These are phyloP conservation scores for Pythium dissimile DNA, from an alignment of 352 stramenopile species.

Conservation along the genomic window DNA sequence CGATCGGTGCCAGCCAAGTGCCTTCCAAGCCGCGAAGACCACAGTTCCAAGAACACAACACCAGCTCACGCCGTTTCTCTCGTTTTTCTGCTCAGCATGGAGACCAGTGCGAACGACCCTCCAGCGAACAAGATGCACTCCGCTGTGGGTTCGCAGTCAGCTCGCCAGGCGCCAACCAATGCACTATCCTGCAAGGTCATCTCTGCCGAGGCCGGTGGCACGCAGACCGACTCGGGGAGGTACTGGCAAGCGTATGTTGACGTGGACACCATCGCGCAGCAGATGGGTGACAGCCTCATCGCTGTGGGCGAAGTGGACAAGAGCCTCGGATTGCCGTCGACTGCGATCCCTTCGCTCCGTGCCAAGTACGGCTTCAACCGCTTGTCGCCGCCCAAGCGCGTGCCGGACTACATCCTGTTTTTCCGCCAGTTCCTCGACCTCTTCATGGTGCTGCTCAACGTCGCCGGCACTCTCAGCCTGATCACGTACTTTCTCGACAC, in stretches of 20 bases:
- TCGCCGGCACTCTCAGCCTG: slow-evolving; percentile 32
- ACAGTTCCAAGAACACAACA: background rate
- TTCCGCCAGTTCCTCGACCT: slow-evolving; percentile 44
- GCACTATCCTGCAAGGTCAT: background rate
- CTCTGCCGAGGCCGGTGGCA: background rate
- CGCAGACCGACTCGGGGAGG: slow-evolving; percentile 4
- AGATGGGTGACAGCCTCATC: slow-evolving; percentile 26
- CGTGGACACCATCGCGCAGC: slow-evolving; percentile 23
- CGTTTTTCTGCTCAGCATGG: too few relatives aligned
- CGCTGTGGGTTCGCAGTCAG: background rate
- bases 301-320: slow-evolving; percentile 25
- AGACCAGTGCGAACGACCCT: too few relatives aligned
- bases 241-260: slow-evolving; percentile 41
- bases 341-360: slow-evolving; percentile 14
- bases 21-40: background rate
- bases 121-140: too few relatives aligned
- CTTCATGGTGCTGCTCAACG: slow-evolving; percentile 39
- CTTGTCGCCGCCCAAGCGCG: slow-evolving; percentile 28
- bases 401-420: slow-evolving; percentile 37
- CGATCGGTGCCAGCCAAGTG: background rate
- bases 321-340: slow-evolving; percentile 23
- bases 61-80: background rate
- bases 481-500: slow-evolving; percentile 39
- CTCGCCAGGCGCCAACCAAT: background rate
- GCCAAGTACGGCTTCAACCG: slow-evolving; percentile 32